Evolutionary conservation across 2,329 filamentous ascomycete species (phyloP), one percentile per base, ranked within the genome.

Genomic region (Pestalotiopsis sp.): DNA sequence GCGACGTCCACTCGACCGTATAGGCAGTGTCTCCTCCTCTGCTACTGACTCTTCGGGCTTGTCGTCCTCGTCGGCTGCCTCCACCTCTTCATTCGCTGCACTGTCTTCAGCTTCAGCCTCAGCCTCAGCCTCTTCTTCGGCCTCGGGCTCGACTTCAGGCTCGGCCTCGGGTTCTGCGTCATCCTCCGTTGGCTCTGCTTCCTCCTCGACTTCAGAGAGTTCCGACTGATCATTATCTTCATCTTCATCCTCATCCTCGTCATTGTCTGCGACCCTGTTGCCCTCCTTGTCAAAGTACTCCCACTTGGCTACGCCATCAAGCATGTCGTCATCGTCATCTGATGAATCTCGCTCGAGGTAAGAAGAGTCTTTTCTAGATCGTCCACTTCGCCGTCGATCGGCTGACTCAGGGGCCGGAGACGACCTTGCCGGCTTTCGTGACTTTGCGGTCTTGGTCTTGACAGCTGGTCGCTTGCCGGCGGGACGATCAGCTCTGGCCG

Each of bases 301-400:
- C 88, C 88, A 90, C 74, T 87, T 80, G 1, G 87, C 86, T 4
- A 90, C 88, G 2, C 88, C 88, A 61, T 88, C 83, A 27, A 89
- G 79, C 88, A 90, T 90, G 75, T 90, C 88, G 71, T 87, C 84
- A 69, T 90, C 87, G 69, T 90, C 88, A 63, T 87, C 87, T 12
- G 84, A 83, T 12, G 86, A 86, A 67, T 88, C 86, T 40, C 87
- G 84, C 75, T 90, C 88, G 25, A 84, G 82, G 71, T 90, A 90
- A 45, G 81, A 77, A 5, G 86, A 85, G 68, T 77, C 81, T 64
- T 79, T 82, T 70, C 80, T 82, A 4, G 83, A 77, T 63, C 88
- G 85, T n/a, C 87, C 83, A 73, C 87, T 90, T 41, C 87, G 87
- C 59, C 88, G 83, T 49, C 88, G 85, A 71, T 89, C 85, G 2